Base-by-base conservation (phyloP, 1,284 basidiomycete species). In the Cryptococcus sp. region DNA sequence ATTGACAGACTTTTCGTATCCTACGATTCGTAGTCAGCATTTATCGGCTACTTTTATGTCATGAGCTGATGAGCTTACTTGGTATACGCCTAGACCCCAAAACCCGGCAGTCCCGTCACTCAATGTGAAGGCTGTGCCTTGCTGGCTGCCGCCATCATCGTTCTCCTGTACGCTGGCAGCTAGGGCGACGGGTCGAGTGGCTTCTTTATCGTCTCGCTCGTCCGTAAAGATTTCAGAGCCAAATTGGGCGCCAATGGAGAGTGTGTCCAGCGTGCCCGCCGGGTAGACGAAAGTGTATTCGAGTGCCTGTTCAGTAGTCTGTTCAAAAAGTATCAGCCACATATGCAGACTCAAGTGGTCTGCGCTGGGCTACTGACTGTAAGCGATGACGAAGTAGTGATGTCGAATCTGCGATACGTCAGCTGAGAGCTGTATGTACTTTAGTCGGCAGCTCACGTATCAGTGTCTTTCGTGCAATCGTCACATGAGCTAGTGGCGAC, bases 71-170 rank as follows among this genome's bases (percentile, higher is more conserved):
- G 11, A 22, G 55, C 73, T 60, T 40, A 75, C 76, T 43, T 64
- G 54, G 58, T 73, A 68, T 8, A 78, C 56, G 0, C 75, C 77
- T 19, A 77, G 55, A 5, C 77, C 77, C 56, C 62, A 74, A 55
- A 74, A 73, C 0, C 77, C 77, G 5, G 62, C 52, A 2, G 68
- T 63, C 1, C 76, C 74, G 39, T 59, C 58, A 40, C 47, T 60
- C 20, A 72, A 44, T 23, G 7, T 49, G 5, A 40, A 25, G 23
- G 41, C 57, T 8, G 55, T 23, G 20, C 62, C 61, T 16, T 48
- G 22, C 44, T 54, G 15, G 7, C 20, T 40, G 16, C 54, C 51
- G 34, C 29, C 22, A 4, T 45, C 25, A 50, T 58, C 60, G 50
- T 62, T 55, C 15, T 41, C 50, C 44, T 60, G 53, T 16, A 63